Conservation (phyloP, 1,139 yeast genomes). For the Nakaseomyces glabratus region DNA sequence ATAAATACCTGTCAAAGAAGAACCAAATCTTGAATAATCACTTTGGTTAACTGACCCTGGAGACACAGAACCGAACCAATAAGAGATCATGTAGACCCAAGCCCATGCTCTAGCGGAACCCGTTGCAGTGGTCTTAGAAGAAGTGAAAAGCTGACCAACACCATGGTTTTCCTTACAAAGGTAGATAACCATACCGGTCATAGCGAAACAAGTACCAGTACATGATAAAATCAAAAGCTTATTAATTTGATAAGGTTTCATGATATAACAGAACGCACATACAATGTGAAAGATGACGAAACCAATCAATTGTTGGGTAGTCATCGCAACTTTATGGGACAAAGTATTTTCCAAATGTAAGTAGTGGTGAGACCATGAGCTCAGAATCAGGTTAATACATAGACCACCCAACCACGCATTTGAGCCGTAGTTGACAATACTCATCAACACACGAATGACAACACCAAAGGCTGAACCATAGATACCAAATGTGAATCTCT, state of each 20-base stretch:
- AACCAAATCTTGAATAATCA: conserved; percentile 37
- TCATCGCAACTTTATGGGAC: conserved; percentile 32
- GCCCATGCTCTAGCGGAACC: conserved; percentile 35
- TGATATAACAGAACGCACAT: conserved; percentile 33
- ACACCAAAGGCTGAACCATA: conserved; percentile 38
- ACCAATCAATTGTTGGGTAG: conserved; percentile 36
- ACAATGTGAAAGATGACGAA: conserved; percentile 38
- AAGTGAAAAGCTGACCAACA: conserved; percentile 35
- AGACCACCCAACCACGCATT: conserved; percentile 39
- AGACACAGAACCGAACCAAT: conserved; percentile 40
- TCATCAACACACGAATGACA: conserved; percentile 35
- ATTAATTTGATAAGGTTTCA: conserved; percentile 35
- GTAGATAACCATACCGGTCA: conserved; percentile 37
- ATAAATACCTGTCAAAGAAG: conserved; percentile 30
- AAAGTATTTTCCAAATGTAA: conserved; percentile 32
- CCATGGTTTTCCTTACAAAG: conserved; percentile 32
- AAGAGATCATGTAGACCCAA: conserved; percentile 37
- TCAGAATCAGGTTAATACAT: conserved; percentile 32
- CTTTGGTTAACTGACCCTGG: conserved; percentile 34
- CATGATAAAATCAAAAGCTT: conserved; percentile 34
- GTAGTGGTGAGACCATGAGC: conserved; percentile 33
- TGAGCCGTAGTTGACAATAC: conserved; percentile 37
- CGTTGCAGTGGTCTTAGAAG: conserved; percentile 23
- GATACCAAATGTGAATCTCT: conserved; percentile 40
- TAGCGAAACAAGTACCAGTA: conserved; percentile 35